phyloP scores from a whole-genome alignment of 805 yeast genomes.

The Barnettozyma pratensis region DNA sequence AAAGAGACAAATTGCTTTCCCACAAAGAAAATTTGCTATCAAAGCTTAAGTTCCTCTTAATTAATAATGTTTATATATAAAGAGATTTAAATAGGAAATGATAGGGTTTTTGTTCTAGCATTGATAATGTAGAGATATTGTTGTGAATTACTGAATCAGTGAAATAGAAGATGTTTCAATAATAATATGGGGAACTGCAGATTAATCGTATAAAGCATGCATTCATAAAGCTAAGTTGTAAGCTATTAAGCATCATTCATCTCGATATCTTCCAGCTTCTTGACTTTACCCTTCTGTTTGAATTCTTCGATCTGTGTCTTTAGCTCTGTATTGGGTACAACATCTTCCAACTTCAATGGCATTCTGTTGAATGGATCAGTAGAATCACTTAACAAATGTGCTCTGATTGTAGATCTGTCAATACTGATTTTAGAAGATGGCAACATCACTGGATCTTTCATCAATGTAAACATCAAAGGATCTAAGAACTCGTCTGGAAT shows the following conservation, averaged over 20 bases:
- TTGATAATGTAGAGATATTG: neutral
- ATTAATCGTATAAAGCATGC: no score
- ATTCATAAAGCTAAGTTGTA: neutral
- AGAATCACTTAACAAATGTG: conserved; percentile 89
- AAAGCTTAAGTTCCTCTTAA: conserved; percentile 65
- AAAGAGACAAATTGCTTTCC: conserved; percentile 94
- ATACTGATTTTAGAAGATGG: conserved; percentile 83
- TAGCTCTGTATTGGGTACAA: conserved; percentile 69
- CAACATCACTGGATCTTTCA: conserved; percentile 94
- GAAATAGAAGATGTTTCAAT: no score
- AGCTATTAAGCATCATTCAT: conserved; percentile 14
- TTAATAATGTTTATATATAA: conserved; percentile 6
- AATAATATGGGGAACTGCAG: no score
- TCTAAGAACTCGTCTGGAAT: conserved; percentile 95
- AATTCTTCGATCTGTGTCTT: conserved; percentile 53
- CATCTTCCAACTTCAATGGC: conserved; percentile 88
- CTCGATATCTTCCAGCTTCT: conserved; percentile 7
- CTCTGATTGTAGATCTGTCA: conserved; percentile 87
- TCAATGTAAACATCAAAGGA: conserved; percentile 92
- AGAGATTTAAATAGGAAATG: conserved; percentile 22
- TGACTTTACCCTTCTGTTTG: conserved; percentile 11
- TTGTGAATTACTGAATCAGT: no score
- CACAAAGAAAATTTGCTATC: conserved; percentile 97
- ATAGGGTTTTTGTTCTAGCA: conserved; percentile 17
- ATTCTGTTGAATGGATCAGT: conserved; percentile 96